Evolutionary conservation across 305 asterid genomes (phyloP), one percentile per base, ranked within the genome.

Genomic region (Salvia sclarea): DNA sequence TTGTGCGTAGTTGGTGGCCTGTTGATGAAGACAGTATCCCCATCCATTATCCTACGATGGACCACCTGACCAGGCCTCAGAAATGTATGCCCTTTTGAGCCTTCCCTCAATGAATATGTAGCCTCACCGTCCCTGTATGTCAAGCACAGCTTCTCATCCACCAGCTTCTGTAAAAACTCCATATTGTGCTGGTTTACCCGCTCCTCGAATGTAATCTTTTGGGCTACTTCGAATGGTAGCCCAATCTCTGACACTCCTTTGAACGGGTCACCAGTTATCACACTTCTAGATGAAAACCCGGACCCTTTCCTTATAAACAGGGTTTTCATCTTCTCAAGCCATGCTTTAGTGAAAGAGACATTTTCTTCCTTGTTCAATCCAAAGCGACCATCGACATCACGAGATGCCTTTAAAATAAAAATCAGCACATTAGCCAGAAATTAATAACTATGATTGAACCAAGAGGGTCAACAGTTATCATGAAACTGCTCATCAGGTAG

Each of bases 241-340:
- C 99, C 98, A 62, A 91, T 94, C 79, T 91, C 98, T 58, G 87
- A 80, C 28, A 91, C 99, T 38, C 95, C 98, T 82, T 83, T 94
- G 59, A 83, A 94, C 6, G 99, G 88, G 68, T 94, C 99, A 4
- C 99, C 99, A 5, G 99, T 94, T 57, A 94, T 91, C 61, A 94
- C 99, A 77, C 98, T 87, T 25, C 99, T 87, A 37, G 99, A 94
- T 59, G 99, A 94, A 80, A 94, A 94, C 2, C 99, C 99, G 37
- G 98, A 94, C n/a, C 99, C 97, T 78, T 94, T 94, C 62, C 99
- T 80, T 28, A 94, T 94, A 65, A 94, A 94, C 31, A 94, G 59
- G 6, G 99, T 94, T 70, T 94, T 94, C 98, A 94, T 94, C 85
- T 94, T 94, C 77, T 91, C 98, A 31, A 94, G 84, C 99, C 99